These are phyloP conservation scores for Russula sp. DNA, from an alignment of 768 basidiomycete genomes.

Conservation along the genomic window DNA sequence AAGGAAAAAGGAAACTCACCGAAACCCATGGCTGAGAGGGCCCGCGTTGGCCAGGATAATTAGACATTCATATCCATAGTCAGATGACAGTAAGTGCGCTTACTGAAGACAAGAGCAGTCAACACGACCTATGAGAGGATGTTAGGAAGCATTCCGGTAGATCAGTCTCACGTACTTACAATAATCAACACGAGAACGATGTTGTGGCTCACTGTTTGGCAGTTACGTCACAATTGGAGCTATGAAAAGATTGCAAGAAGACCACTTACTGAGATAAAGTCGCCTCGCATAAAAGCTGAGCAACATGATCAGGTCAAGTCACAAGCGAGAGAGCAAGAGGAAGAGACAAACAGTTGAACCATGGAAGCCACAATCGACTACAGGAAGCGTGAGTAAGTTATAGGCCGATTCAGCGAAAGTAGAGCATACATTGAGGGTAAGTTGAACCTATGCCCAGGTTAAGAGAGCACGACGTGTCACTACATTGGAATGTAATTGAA, in stretches of 20 bases:
- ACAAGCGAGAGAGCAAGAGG: neutral
- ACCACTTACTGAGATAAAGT: neutral
- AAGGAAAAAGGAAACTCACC: conserved; percentile 24
- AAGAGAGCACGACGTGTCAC: too few relatives aligned
- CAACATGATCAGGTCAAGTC: neutral
- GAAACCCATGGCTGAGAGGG: conserved; percentile 18
- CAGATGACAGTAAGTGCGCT: neutral
- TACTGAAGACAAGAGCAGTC: conserved; percentile 38
- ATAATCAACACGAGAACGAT: neutral
- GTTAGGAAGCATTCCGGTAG: neutral
- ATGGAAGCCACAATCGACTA: neutral
- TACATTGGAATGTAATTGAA: too few relatives aligned
- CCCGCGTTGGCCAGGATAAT: neutral
- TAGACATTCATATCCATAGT: neutral
- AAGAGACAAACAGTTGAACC: neutral
- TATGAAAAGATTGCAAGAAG: neutral
- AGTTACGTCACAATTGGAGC: neutral
- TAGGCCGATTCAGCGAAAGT: neutral
- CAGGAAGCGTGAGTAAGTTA: too few relatives aligned
- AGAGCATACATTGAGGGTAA: neutral
- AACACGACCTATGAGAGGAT: conserved; percentile 25
- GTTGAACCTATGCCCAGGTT: neutral
- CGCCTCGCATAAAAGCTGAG: conserved; percentile 4
- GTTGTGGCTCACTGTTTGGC: neutral
- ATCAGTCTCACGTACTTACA: neutral